A percentile compares a stretch with the other conserved stretches of the same genome.
These are phyloP conservation scores for Sporothrix variecibatus DNA, from an alignment of 2,329 filamentous ascomycete species.

Conservation along the genomic window DNA sequence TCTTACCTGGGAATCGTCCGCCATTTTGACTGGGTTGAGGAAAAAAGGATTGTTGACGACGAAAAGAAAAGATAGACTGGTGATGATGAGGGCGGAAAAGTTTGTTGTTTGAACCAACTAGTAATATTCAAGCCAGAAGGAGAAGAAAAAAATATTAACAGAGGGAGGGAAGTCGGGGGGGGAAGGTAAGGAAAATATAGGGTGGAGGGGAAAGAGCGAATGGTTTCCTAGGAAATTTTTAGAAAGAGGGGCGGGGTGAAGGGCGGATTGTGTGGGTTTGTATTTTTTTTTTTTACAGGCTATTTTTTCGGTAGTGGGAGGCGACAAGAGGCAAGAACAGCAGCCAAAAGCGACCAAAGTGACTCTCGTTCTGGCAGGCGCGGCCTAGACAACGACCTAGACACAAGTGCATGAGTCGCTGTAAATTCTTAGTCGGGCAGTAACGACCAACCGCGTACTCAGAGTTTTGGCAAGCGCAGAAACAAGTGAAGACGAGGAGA, in stretches of 20 bases:
- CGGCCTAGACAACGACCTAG: not conserved
- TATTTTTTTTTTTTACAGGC: conserved; percentile 22
- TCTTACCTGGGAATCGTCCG: conserved; percentile 57
- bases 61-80: conserved; percentile 37
- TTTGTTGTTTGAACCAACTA: conserved; percentile 28
- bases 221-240: conserved; percentile 26
- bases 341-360: not conserved
- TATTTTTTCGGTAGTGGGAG: conserved; percentile 23
- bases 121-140: conserved; percentile 24
- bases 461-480: conserved; percentile 7
- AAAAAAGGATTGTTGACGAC: conserved; percentile 33
- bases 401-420: not conserved
- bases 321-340: conserved; percentile 21
- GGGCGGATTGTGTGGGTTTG: conserved; percentile 13
- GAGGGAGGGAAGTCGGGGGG: conserved; percentile 31
- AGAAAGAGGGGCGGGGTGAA: conserved; percentile 28
- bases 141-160: conserved; percentile 30
- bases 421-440: not conserved
- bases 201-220: conserved; percentile 32
- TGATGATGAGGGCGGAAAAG: conserved; percentile 34
- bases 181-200: conserved; percentile 29
- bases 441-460: not conserved
- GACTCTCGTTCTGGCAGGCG: not conserved
- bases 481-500: not conserved
- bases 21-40: conserved; percentile 56